These are phyloP conservation scores for Leptodontidium sp. DNA, from an alignment of 2,329 filamentous ascomycete species.

Conservation along the genomic window DNA sequence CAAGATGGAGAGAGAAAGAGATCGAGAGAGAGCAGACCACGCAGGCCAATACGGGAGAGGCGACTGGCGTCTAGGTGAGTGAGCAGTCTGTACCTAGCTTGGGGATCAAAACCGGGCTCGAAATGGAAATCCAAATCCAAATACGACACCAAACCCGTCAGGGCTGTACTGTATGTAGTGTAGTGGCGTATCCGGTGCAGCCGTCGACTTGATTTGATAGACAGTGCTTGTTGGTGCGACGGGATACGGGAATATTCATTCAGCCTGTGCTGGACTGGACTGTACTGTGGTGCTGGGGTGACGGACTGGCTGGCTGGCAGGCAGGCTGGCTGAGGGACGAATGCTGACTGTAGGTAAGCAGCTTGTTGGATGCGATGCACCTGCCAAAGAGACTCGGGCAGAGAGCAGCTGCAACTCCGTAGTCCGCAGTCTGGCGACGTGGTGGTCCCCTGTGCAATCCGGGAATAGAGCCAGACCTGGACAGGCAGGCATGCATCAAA, in stretches of 20 bases:
- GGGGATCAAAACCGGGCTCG: background rate
- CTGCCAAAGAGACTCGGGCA: background rate
- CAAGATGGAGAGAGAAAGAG: background rate
- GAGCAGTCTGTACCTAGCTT: background rate
- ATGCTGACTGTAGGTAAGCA: background rate
- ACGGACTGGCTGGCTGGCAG: background rate
- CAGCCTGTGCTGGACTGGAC: background rate
- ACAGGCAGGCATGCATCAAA: too few species aligned
- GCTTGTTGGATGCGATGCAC: too few species aligned
- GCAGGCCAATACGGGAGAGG: background rate
- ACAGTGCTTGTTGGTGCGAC: background rate
- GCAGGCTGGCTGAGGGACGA: background rate
- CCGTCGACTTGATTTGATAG: background rate
- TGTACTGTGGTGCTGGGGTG: too few species aligned
- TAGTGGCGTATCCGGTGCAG: slow-evolving; percentile 1
- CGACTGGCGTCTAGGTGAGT: background rate
- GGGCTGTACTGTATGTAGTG: background rate
- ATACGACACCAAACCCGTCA: background rate
- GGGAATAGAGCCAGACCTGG: too few species aligned
- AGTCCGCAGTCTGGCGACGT: background rate
- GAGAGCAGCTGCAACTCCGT: background rate
- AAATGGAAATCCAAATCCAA: background rate
- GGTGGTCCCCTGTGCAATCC: too few species aligned
- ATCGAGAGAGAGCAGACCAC: background rate
- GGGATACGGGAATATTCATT: background rate